phyloP scores from a whole-genome alignment of 176 grass and related monocot genomes.

The Triticum urartu region DNA sequence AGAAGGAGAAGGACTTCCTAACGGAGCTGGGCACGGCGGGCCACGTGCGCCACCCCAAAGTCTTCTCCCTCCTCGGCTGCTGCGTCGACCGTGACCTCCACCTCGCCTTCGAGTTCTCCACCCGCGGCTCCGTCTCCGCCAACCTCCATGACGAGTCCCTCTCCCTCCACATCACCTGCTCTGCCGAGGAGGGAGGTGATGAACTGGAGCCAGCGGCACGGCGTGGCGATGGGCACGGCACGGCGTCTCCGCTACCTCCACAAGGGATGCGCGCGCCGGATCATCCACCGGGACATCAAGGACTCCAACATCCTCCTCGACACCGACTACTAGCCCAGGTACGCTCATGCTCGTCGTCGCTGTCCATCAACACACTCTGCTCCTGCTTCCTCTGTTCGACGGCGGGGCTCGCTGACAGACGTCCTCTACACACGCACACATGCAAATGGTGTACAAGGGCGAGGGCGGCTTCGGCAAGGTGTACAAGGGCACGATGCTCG shows the following conservation, averaged over 20 bases:
- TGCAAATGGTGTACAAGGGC: slow-evolving; percentile 39
- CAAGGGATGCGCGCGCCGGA: slow-evolving; percentile 73
- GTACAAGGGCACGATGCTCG: no score
- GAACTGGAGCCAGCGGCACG: slow-evolving; percentile 66
- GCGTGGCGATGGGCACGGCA: slow-evolving; percentile 65
- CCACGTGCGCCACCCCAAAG: slow-evolving; percentile 78
- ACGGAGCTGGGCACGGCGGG: slow-evolving; percentile 80
- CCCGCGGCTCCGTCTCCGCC: slow-evolving; percentile 74
- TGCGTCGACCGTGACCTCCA: slow-evolving; percentile 80
- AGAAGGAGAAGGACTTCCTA: slow-evolving; percentile 84
- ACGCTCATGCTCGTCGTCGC: no score
- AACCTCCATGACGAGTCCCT: slow-evolving; percentile 61
- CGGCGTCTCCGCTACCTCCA: slow-evolving; percentile 78
- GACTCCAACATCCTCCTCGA: slow-evolving; percentile 83
- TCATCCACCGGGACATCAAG: slow-evolving; percentile 95
- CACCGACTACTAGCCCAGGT: slow-evolving; percentile 76
- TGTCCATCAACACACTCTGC: neutral
- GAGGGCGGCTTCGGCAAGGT: no score
- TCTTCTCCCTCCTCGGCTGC: slow-evolving; percentile 69
- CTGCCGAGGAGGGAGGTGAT: slow-evolving; percentile 3
- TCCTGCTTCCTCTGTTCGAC: neutral
- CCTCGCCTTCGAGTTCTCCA: slow-evolving; percentile 79
- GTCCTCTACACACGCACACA: no score
- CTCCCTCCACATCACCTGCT: neutral
- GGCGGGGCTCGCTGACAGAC: neutral